phyloP scores from a whole-genome alignment of 768 basidiomycete species.

The Hygrophoropsis aurantiaca region DNA sequence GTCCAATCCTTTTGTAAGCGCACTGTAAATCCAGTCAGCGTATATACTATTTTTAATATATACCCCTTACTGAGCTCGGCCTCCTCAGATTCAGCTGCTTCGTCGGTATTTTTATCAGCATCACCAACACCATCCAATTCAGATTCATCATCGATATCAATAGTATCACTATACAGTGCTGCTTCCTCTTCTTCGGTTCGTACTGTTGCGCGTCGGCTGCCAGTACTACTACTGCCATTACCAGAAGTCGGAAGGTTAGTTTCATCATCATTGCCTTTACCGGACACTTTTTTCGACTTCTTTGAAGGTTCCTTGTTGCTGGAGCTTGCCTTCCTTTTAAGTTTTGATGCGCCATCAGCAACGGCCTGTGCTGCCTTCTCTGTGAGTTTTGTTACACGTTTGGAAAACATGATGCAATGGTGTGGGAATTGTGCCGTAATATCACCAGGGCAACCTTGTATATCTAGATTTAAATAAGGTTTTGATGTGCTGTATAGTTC shows the following conservation, averaged over 20 bases:
- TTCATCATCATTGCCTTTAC: neutral
- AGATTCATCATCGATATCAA: neutral
- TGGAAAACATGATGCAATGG: neutral
- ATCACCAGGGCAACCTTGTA: too few species aligned
- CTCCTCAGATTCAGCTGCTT: too few species aligned
- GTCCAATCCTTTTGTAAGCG: neutral
- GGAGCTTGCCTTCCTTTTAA: conserved; percentile 1
- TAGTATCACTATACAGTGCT: neutral
- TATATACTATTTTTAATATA: too few species aligned
- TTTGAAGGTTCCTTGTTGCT: neutral
- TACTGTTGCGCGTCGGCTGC: neutral
- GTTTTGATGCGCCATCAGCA: neutral
- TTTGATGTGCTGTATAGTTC: too few species aligned
- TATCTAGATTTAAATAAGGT: too few species aligned
- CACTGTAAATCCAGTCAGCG: neutral
- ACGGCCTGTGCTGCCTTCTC: neutral
- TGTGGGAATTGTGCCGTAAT: too few species aligned
- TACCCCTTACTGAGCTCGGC: too few species aligned
- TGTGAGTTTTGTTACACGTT: neutral
- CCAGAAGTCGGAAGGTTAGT: too few species aligned
- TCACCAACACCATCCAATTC: too few species aligned
- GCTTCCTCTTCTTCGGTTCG: neutral
- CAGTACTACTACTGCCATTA: neutral
- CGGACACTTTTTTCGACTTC: neutral
- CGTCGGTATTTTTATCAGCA: too few species aligned